A percentile compares a stretch with the other conserved stretches of the same genome.
phyloP scores from a whole-genome alignment of 352 stramenopile species.

The Phytophthora pluvialis region DNA sequence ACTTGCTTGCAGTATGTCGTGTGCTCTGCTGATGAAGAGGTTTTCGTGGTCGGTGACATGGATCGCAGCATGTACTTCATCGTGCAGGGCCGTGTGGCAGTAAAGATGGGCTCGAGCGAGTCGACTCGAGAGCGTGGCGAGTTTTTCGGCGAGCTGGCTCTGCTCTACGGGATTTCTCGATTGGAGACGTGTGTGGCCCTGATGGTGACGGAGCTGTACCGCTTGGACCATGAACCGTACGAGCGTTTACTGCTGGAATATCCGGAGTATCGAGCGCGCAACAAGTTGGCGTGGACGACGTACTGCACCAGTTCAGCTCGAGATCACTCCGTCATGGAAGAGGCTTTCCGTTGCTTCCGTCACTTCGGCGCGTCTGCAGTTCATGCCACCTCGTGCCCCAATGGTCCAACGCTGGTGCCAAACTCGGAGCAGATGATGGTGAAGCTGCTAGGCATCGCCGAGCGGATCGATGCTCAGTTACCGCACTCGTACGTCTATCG shows the following conservation, averaged over 20 bases:
- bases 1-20: conserved; percentile 66
- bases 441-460: not conserved
- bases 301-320: not conserved
- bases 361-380: not conserved
- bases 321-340: not conserved
- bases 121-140: conserved; percentile 60
- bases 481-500: not conserved
- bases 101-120: conserved; percentile 55
- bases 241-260: conserved; percentile 71
- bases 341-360: not conserved
- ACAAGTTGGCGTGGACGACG: conserved; percentile 60
- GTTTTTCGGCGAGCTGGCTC: conserved; percentile 61
- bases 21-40: conserved; percentile 67
- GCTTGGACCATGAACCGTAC: conserved; percentile 71
- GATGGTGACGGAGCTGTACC: conserved; percentile 65
- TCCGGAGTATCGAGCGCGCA: conserved; percentile 59
- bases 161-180: conserved; percentile 47
- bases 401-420: not conserved
- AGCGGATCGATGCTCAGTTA: conserved; percentile 1
- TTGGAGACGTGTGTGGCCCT: conserved; percentile 69
- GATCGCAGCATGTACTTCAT: conserved; percentile 58
- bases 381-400: too few relatives aligned
- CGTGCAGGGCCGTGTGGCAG: conserved; percentile 56
- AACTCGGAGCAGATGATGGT: not conserved
- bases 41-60: conserved; percentile 68